phyloP scores from a whole-genome alignment of 2,329 filamentous ascomycete genomes.

The Cercospora sp. region DNA sequence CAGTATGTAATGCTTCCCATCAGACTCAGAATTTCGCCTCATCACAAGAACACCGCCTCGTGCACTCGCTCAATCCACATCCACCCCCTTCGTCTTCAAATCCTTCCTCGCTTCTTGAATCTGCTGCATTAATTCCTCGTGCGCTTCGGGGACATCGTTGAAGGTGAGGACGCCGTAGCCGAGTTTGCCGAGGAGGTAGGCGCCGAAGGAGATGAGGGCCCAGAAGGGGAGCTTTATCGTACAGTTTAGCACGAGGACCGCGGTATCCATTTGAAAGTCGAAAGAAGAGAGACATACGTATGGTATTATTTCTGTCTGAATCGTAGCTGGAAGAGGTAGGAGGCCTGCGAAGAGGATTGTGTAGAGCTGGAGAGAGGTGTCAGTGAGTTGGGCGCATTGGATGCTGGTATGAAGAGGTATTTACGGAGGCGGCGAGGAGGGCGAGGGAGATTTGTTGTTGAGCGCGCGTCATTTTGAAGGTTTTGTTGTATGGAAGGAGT shows the following conservation, averaged over 20 bases:
- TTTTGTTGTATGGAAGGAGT: conserved; percentile 14
- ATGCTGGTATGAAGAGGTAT: conserved; percentile 33
- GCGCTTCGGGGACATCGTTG: conserved; percentile 89
- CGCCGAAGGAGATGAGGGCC: conserved; percentile 85
- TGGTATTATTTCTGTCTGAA: conserved; percentile 85
- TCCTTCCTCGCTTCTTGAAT: conserved; percentile 76
- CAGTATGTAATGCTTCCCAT: background rate
- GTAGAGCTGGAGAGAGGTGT: conserved; percentile 67
- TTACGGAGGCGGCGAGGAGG: conserved; percentile 84
- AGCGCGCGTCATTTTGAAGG: conserved; percentile 78
- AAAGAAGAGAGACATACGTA: too few species aligned
- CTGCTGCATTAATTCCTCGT: conserved; percentile 84
- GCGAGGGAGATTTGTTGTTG: conserved; percentile 87
- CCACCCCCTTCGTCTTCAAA: conserved; percentile 71
- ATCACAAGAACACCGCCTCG: too few species aligned
- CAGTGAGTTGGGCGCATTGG: conserved; percentile 30
- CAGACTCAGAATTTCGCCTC: too few species aligned
- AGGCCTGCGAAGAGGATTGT: conserved; percentile 81
- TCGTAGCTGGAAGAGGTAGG: conserved; percentile 72
- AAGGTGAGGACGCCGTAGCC: conserved; percentile 93
- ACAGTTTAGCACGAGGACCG: too few species aligned
- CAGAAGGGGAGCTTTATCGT: conserved; percentile 90
- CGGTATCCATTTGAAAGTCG: too few species aligned
- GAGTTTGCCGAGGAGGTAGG: conserved; percentile 87
- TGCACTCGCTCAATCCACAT: conserved; percentile 62